phyloP scores from a whole-genome alignment of 169 alveolate species.

The Condylostoma magnum region DNA sequence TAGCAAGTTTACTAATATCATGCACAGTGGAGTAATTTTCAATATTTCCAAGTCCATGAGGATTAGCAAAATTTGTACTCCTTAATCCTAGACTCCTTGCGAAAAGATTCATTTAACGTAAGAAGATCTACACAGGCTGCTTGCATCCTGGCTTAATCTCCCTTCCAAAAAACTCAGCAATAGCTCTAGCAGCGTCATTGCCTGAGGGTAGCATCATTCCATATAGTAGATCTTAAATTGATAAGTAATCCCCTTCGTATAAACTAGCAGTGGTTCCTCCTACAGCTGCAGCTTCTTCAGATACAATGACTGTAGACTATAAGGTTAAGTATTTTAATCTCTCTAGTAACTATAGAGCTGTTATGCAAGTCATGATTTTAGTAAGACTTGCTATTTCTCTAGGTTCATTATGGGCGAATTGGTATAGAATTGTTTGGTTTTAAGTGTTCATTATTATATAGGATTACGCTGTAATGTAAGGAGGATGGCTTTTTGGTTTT shows the following conservation, averaged over 20 bases:
- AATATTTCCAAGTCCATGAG: conserved; percentile 63
- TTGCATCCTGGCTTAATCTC: neutral
- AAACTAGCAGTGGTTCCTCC: conserved; percentile 67
- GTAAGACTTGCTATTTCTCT: conserved; percentile 74
- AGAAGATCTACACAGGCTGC: conserved; percentile 27
- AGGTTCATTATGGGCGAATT: conserved; percentile 32
- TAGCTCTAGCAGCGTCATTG: conserved; percentile 67
- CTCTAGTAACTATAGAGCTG: conserved; percentile 28
- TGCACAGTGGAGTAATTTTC: conserved; percentile 55
- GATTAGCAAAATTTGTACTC: conserved; percentile 54
- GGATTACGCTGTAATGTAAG: conserved; percentile 52
- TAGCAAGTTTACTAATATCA: conserved; percentile 56
- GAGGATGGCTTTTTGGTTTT: too few species aligned
- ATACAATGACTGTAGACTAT: conserved; percentile 20
- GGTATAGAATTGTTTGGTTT: conserved; percentile 39
- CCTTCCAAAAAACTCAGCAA: neutral
- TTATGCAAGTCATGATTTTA: conserved; percentile 68
- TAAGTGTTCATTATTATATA: conserved; percentile 59
- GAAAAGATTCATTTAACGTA: conserved; percentile 56
- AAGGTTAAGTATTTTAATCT: conserved; percentile 32
- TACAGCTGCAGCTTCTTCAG: conserved; percentile 25
- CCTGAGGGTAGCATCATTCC: conserved; percentile 84
- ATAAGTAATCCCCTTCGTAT: conserved; percentile 50
- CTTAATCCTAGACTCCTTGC: conserved; percentile 41
- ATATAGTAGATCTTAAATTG: conserved; percentile 64